A percentile compares a stretch with the other conserved stretches of the same genome.
Evolutionary conservation across 108 stramenopile genomes (phyloP).

Genomic region (Seminavis robusta): DNA sequence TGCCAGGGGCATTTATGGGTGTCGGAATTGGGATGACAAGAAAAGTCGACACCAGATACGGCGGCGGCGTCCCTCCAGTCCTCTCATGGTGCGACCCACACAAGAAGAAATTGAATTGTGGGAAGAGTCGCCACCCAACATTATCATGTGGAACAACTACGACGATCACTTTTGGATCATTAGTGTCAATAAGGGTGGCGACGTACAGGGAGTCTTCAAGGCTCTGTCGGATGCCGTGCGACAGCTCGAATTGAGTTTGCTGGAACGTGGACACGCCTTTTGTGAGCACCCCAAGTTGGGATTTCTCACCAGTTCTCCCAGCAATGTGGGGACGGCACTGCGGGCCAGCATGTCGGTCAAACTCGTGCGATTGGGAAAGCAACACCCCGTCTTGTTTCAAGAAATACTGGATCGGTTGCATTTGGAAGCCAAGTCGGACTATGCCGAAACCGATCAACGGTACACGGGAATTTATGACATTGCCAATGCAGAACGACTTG

Average conservation of each 20-base stretch:
- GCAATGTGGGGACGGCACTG: constrained; percentile 86
- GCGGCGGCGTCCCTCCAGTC: no score
- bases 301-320: constrained; percentile 78
- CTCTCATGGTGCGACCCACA: no score
- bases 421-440: constrained; percentile 52
- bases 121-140: no score
- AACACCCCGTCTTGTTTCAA: constrained; percentile 66
- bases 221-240: constrained; percentile 50
- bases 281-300: constrained; percentile 52
- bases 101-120: no score
- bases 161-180: constrained; percentile 91
- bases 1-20: constrained; percentile 73
- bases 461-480: constrained; percentile 81
- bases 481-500: constrained; percentile 84
- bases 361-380: constrained; percentile 59
- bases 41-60: no score
- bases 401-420: constrained; percentile 50
- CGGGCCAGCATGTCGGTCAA: constrained; percentile 82
- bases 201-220: constrained; percentile 86
- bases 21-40: constrained; percentile 48
- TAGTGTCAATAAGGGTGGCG: constrained; percentile 78
- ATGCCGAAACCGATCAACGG: constrained; percentile 35
- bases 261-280: constrained; percentile 53
- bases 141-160: constrained; percentile 90
- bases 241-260: constrained; percentile 52